Evolutionary conservation across 192 early-diverging fungal species (phyloP), one percentile per base, ranked within the genome.

Genomic region (Diversispora epigaea): DNA sequence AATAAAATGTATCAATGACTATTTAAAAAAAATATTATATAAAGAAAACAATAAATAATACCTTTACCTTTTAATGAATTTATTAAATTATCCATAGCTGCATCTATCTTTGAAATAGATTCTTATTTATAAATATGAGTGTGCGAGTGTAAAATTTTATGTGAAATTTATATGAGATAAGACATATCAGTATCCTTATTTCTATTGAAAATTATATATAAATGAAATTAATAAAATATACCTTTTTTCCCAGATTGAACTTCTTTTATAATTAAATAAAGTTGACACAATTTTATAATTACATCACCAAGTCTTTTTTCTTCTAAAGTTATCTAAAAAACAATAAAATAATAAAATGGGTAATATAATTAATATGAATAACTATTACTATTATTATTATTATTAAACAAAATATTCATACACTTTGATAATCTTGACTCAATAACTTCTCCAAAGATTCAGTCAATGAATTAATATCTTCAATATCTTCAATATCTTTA

Each of bases 401-500:
- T 50, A 65, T 44, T 8, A 65, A 17, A 44, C 6, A 17, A 44
- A 8, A 68, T 22, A 68, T 21, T 9, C 10, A 41, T 22, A 40
- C 46, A 49, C 15, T n/a, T 5, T 49, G 40, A 39, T 46, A 55
- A 9, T 77, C 46, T 3, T 68, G 41, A 11, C 32, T 32, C 3
- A 76, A 17, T 10, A 65, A 39, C 8, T 45, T 45, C 47, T 67
- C 57, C 22, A 80, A 76, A 12, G 65, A 39, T 22, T 77, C 49
- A 25, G 56, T 44, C 6, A 80, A 25, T 25, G 39, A 21, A 5
- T 49, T 19, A 25, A 80, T 12, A 56, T 66, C 52, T 39, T 69
- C 65, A 25, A 80, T 12, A 56, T 66, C 52, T 39, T 69, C 65
- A 4, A 46, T 19, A 25, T 71, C 45, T 12, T 81, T 71, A 39